Evolutionary conservation across 75 land plant genomes (phyloP).

Genomic region (Pinus albicaulis): DNA sequence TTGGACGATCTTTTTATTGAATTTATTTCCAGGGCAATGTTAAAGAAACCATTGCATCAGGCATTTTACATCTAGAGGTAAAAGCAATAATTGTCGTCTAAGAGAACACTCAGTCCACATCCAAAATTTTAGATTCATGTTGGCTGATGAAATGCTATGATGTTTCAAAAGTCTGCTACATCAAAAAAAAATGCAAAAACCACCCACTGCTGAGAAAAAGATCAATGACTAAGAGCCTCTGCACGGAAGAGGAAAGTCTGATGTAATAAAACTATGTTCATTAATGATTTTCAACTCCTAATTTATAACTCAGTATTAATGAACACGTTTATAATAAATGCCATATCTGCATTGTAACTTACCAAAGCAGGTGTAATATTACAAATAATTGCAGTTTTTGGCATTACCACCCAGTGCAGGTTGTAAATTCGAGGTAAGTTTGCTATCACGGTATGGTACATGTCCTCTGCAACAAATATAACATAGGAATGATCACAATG

Average conservation of each 20-base stretch:
- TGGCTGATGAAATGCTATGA: not conserved
- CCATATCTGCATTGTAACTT: not conserved
- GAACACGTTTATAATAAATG: not conserved
- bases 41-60: not conserved
- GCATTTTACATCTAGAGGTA: not conserved
- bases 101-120: not conserved
- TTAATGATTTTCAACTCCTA: not conserved
- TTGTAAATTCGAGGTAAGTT: slow-evolving; percentile 92
- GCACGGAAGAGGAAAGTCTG: not conserved
- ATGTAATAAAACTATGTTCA: not conserved
- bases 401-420: slow-evolving; percentile 99
- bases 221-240: not conserved
- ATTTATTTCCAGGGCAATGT: too few species aligned
- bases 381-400: slow-evolving; percentile 94
- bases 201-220: not conserved
- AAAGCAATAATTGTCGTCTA: not conserved
- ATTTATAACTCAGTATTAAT: not conserved
- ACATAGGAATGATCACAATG: not conserved
- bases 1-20: too few species aligned
- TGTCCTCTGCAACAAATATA: slow-evolving; percentile 65
- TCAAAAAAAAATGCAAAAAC: not conserved
- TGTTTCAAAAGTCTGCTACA: not conserved
- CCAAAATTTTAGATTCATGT: not conserved
- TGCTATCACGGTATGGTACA: slow-evolving; percentile 98
- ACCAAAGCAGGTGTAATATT: slow-evolving; percentile 98